phyloP scores from a whole-genome alignment of 306 rosid species.

The Trifolium pratense region DNA sequence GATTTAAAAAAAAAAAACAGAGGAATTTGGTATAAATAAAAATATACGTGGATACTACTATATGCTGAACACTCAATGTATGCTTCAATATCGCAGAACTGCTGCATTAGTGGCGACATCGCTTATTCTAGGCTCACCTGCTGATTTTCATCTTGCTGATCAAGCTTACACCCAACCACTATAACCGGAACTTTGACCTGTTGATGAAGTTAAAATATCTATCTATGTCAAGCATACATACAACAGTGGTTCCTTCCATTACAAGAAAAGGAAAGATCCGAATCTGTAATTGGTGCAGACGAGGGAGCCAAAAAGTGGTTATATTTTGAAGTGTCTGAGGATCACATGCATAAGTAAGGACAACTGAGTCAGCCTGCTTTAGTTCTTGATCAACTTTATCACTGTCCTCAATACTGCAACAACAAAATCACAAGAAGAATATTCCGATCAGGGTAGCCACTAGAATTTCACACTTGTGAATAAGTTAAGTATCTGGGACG shows the following conservation, averaged over 20 bases:
- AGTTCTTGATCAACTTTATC: constrained; percentile 87
- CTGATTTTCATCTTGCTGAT: constrained; percentile 87
- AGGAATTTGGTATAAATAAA: not conserved
- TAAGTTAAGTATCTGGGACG: too few relatives aligned
- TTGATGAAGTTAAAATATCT: constrained; percentile 12
- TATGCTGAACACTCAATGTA: constrained; percentile 91
- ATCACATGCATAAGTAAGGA: constrained; percentile 93
- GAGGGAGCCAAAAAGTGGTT: constrained; percentile 88
- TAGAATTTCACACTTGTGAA: too few relatives aligned
- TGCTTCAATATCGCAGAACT: constrained; percentile 95
- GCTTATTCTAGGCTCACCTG: constrained; percentile 87
- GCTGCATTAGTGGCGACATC: constrained; percentile 98
- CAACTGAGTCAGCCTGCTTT: constrained; percentile 87
- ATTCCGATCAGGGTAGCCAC: too few relatives aligned
- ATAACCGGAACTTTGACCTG: constrained; percentile 95
- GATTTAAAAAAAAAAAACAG: too few relatives aligned
- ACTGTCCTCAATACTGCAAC: constrained; percentile 72
- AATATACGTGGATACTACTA: constrained; percentile 83
- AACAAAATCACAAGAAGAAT: not conserved
- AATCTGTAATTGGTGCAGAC: constrained; percentile 88
- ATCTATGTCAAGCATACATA: constrained; percentile 27
- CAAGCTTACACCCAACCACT: constrained; percentile 95
- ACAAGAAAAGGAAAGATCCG: not conserved
- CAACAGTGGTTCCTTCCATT: not conserved
- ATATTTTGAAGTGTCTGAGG: constrained; percentile 80